phyloP scores from a whole-genome alignment of 257 asterid species.

The Solanum chiquidenum region DNA sequence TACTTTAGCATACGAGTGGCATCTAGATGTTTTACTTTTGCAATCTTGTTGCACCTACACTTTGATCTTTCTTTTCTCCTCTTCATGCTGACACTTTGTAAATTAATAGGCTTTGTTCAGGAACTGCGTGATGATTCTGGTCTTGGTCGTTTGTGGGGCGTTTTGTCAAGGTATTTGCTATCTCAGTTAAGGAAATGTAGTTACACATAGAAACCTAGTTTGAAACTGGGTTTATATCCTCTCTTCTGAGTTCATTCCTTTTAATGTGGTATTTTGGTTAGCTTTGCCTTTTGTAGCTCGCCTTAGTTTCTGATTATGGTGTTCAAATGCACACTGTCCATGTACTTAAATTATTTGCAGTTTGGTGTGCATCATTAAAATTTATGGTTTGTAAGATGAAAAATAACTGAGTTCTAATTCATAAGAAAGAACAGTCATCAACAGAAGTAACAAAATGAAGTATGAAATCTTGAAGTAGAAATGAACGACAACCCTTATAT shows the following conservation, averaged over 20 bases:
- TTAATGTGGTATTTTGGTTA: neutral
- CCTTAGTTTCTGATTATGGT: neutral
- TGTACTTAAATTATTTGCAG: neutral
- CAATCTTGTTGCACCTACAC: neutral
- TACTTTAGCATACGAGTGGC: neutral
- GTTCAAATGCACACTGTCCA: neutral
- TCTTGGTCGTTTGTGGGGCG: conserved; percentile 84
- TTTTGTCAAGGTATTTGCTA: conserved; percentile 63
- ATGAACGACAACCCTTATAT: neutral
- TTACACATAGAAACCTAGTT: neutral
- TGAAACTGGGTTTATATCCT: neutral
- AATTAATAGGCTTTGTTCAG: conserved; percentile 46
- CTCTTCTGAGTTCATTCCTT: neutral
- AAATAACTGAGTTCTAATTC: neutral
- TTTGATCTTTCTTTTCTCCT: neutral
- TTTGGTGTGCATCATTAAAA: neutral
- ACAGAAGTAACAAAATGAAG: neutral
- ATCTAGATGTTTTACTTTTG: neutral
- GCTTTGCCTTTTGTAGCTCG: neutral
- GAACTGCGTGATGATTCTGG: conserved; percentile 89
- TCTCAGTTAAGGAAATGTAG: neutral
- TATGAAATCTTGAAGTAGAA: neutral
- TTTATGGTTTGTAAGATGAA: neutral
- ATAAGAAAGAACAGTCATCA: neutral
- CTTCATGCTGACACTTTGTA: neutral